Percentiles rank a stretch among this genome's conserved stretches.
Evolutionary conservation across 2,329 filamentous ascomycete genomes (phyloP).

Genomic region (Fusarium napiforme): DNA sequence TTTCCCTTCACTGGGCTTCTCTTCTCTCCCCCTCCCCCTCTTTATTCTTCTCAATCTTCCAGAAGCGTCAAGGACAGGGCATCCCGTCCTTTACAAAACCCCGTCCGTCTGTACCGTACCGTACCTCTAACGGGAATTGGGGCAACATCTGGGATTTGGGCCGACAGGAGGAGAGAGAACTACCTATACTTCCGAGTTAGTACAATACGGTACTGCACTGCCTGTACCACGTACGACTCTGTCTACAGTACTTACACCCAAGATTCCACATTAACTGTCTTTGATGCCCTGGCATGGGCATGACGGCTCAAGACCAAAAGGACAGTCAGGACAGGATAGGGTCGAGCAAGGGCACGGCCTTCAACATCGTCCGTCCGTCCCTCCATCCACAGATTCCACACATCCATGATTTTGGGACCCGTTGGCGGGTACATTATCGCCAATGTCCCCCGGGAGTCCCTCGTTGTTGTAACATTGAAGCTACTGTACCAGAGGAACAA

Average conservation of each 20-base stretch:
- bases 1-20: slow-evolving; percentile 7
- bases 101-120: slow-evolving; percentile 14
- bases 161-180: slow-evolving; percentile 23
- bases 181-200: neutral
- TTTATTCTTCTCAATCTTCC: slow-evolving; percentile 38
- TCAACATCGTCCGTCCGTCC: slow-evolving; percentile 23
- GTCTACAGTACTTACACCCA: slow-evolving; percentile 9
- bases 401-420: slow-evolving; percentile 24
- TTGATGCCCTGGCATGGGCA: slow-evolving; percentile 40
- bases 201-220: neutral
- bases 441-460: slow-evolving; percentile 38
- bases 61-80: slow-evolving; percentile 40
- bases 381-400: slow-evolving; percentile 17
- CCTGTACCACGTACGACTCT: slow-evolving; percentile 16
- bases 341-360: slow-evolving; percentile 32
- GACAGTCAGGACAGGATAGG: slow-evolving; percentile 1
- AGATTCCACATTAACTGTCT: slow-evolving; percentile 25
- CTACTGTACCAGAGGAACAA: slow-evolving; percentile 25
- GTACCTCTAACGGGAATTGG: slow-evolving; percentile 27
- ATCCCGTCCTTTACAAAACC: slow-evolving; percentile 28
- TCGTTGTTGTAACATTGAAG: slow-evolving; percentile 41
- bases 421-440: slow-evolving; percentile 43
- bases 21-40: slow-evolving; percentile 19
- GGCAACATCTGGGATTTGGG: slow-evolving; percentile 38
- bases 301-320: slow-evolving; percentile 31